Base-by-base conservation (phyloP, 768 basidiomycete genomes). In the Favolaschia claudopus region DNA sequence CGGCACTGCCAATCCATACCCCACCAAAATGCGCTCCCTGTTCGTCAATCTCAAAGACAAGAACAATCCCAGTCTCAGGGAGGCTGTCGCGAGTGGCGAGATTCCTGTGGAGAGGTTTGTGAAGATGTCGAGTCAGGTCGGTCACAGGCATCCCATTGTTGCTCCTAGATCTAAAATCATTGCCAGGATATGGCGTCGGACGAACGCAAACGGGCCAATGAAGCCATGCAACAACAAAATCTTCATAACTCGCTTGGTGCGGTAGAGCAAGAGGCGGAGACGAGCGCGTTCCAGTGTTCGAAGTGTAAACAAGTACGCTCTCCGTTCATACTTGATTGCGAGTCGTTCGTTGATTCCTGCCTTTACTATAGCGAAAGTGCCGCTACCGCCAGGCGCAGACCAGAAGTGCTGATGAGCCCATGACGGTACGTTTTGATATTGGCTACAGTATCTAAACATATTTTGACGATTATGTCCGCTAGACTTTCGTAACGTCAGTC, bases 371-470 rank as follows among this genome's bases (percentile, higher is more conserved):
- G 89, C 79, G 91, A 67, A 93, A 95, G 77, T 93, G 93, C 67
- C 85, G 90, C 40, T 98, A 97, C 68, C 90, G 93, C 65, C 95
- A 99, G 79, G 93, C 94, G 67, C 97, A 99, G 72, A 99, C 97
- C 8, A 85, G 97, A 53, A 95, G 93, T 70, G 96, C 97, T 8
- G 97, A 99, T 77, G 97, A 98, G 76, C 96, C 96, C 22, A 98
- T 99, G 96, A 98, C 96, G 3, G 91, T 92, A 72, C 70, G 89
- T 82, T 19, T 22, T 40, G 3, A 40, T 61, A 33, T 29, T 29
- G 52, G 33, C 36, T 40, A 36, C 7, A 31, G 31, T 19, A 24
- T 17, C 17, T 24, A 19, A 14, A 33, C 20, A 13, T 22, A 19
- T 14, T 34, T 34, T 38, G 25, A 69, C 46, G 22, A 42, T 53